Conservation (phyloP, 345 rosid species). For the Gossypium stocksii region DNA sequence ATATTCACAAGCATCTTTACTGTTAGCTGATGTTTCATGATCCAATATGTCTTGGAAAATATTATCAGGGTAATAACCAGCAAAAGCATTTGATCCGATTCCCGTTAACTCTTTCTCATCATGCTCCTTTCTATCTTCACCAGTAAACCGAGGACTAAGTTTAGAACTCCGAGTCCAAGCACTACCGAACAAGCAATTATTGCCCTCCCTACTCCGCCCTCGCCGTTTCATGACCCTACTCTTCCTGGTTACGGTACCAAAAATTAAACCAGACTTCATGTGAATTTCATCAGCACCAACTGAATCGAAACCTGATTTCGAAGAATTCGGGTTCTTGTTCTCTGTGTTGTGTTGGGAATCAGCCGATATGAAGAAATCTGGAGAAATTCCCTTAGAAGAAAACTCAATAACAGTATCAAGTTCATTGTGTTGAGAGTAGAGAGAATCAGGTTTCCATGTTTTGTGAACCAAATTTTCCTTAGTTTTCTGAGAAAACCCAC, state of each 20-base stretch:
- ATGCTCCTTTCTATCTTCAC: constrained; percentile 25
- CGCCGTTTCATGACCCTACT: constrained; percentile 46
- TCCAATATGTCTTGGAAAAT: constrained; percentile 22
- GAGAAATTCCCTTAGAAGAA: constrained; percentile 8
- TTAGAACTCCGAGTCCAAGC: constrained; percentile 38
- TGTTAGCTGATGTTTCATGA: constrained; percentile 21
- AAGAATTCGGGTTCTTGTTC: constrained; percentile 36
- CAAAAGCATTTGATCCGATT: constrained; percentile 15
- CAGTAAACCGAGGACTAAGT: constrained; percentile 21
- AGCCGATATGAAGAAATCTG: constrained; percentile 25
- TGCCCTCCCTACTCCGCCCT: constrained; percentile 25
- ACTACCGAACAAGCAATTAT: constrained; percentile 20
- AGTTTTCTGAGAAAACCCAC: constrained; percentile 34
- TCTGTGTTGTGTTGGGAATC: constrained; percentile 35
- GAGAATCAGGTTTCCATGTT: constrained; percentile 29
- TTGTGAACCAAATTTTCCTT: constrained; percentile 22
- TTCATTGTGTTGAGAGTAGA: constrained; percentile 16
- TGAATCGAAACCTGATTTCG: constrained; percentile 26
- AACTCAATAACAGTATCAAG: constrained; percentile 15
- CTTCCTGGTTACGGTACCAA: constrained; percentile 44
- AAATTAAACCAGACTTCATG: constrained; percentile 26
- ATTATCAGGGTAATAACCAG: constrained; percentile 14
- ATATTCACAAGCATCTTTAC: constrained; percentile 30
- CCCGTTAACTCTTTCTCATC: constrained; percentile 18
- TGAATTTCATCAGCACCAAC: constrained; percentile 19